Evolutionary conservation across 2,329 filamentous ascomycete species (phyloP).

Genomic region (Samsoniella hepiali): DNA sequence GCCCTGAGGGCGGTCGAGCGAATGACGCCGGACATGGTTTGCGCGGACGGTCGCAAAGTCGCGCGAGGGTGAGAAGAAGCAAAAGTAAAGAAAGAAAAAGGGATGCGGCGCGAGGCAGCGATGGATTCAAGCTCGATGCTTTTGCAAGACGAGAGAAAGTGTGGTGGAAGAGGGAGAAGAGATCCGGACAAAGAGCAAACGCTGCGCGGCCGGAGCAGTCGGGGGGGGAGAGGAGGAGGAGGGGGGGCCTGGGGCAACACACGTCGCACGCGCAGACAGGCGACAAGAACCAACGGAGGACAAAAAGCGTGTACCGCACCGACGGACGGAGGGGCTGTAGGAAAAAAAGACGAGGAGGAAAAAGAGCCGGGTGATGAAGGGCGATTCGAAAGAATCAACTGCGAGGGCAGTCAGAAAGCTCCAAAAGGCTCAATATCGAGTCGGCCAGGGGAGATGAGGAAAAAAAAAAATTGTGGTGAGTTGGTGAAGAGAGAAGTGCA

Average conservation of each 20-base stretch:
- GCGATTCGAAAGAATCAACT: neutral
- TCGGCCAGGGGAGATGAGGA: neutral
- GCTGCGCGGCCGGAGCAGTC: constrained; percentile 14
- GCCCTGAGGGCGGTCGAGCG: constrained; percentile 59
- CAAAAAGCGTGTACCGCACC: neutral
- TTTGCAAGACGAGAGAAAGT: neutral
- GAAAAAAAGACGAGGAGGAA: neutral
- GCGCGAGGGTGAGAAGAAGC: neutral
- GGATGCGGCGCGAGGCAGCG: neutral
- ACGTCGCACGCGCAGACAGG: constrained; percentile 1
- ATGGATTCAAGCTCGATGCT: neutral
- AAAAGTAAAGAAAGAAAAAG: neutral
- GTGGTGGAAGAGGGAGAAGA: constrained; percentile 7
- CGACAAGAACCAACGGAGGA: constrained; percentile 8
- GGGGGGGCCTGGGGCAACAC: neutral
- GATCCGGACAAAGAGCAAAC: constrained; percentile 9
- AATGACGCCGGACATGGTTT: constrained; percentile 46
- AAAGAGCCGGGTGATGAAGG: neutral
- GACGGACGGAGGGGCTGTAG: neutral
- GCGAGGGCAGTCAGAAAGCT: neutral
- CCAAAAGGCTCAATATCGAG: neutral
- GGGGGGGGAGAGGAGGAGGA: neutral
- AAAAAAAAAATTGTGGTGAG: constrained; percentile 8
- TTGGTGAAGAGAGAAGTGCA: constrained; percentile 4
- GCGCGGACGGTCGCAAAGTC: neutral